Percentiles rank a stretch among this genome's conserved stretches.
phyloP scores from a whole-genome alignment of 345 rosid genomes.

The Ceriops tagal region DNA sequence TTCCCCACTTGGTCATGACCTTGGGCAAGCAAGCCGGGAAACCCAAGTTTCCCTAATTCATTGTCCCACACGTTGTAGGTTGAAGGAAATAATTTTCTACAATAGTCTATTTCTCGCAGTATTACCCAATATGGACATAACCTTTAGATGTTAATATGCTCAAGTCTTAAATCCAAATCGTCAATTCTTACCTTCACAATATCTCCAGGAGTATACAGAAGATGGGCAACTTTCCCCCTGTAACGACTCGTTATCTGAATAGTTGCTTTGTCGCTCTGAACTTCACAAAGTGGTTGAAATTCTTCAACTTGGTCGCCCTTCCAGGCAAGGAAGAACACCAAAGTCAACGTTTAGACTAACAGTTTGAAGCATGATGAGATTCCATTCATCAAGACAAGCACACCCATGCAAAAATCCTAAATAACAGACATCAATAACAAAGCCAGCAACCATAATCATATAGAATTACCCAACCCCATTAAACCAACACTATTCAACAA shows the following conservation, averaged over 20 bases:
- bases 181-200: constrained; percentile 68
- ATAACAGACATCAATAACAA: too few species aligned
- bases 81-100: neutral
- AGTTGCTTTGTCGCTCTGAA: constrained; percentile 96
- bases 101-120: neutral
- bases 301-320: constrained; percentile 88
- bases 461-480: too few species aligned
- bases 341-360: too few species aligned
- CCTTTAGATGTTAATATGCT: neutral
- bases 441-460: too few species aligned
- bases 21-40: neutral
- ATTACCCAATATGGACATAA: neutral
- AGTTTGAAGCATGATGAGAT: neutral
- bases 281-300: constrained; percentile 94
- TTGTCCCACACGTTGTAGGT: neutral
- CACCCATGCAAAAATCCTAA: too few species aligned
- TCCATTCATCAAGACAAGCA: too few species aligned
- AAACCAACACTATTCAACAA: too few species aligned
- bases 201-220: constrained; percentile 64
- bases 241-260: constrained; percentile 95
- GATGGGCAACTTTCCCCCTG: constrained; percentile 62
- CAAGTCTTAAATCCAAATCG: neutral
- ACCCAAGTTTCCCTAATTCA: neutral
- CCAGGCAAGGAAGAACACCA: constrained; percentile 13
- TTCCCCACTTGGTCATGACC: too few species aligned